These are phyloP conservation scores for Fragaria iinumae DNA, from an alignment of 306 rosid species.

Conservation along the genomic window DNA sequence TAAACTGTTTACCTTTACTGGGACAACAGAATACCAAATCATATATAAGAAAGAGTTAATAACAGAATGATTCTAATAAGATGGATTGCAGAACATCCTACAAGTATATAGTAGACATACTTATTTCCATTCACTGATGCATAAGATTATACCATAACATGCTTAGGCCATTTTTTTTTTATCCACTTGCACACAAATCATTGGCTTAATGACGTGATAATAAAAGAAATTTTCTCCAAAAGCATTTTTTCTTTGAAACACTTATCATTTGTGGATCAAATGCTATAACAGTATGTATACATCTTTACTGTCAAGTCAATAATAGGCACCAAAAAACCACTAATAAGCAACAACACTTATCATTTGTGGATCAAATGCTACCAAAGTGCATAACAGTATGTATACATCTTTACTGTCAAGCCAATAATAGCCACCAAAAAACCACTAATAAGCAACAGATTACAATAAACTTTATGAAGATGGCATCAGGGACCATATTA, in stretches of 20 bases:
- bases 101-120: neutral
- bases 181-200: neutral
- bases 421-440: neutral
- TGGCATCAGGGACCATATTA: neutral
- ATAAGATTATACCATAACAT: neutral
- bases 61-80: neutral
- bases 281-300: neutral
- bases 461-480: neutral
- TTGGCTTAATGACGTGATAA: neutral
- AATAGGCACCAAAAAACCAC: neutral
- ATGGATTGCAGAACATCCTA: neutral
- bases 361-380: neutral
- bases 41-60: neutral
- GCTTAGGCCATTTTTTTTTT: neutral
- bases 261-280: neutral
- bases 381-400: neutral
- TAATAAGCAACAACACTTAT: neutral
- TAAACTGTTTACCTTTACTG: neutral
- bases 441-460: neutral
- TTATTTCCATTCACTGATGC: neutral
- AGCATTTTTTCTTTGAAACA: neutral
- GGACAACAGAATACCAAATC: neutral
- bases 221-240: neutral
- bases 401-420: neutral
- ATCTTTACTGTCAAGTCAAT: neutral